Conservation (phyloP, 2,329 filamentous ascomycete genomes). For the Lachnellula cervina region DNA sequence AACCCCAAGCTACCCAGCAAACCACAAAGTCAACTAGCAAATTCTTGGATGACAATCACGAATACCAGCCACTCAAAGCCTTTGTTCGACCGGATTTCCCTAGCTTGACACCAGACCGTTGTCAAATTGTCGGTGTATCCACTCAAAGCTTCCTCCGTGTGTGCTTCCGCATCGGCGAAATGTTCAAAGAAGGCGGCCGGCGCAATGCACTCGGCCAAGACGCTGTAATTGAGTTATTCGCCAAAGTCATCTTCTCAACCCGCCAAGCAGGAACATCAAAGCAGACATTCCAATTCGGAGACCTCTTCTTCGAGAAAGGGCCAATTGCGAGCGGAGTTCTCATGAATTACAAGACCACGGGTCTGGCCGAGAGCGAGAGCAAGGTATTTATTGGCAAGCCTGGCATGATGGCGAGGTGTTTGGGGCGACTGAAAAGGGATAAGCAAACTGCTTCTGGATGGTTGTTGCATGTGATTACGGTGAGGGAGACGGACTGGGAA, state of each 20-base stretch:
- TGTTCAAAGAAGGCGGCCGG: slow-evolving; percentile 43
- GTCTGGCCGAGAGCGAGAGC: slow-evolving; percentile 43
- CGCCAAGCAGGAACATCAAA: slow-evolving; percentile 45
- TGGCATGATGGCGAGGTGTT: slow-evolving; percentile 41
- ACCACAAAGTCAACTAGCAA: neutral
- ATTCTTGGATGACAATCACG: slow-evolving; percentile 23
- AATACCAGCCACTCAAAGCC: slow-evolving; percentile 33
- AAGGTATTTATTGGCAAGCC: slow-evolving; percentile 36
- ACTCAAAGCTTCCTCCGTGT: slow-evolving; percentile 45
- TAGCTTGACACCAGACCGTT: slow-evolving; percentile 43
- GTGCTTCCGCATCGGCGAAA: slow-evolving; percentile 61
- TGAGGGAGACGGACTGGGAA: slow-evolving; percentile 49
- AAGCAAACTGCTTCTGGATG: slow-evolving; percentile 34
- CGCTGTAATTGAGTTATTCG: slow-evolving; percentile 60
- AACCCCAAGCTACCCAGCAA: neutral
- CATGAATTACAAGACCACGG: slow-evolving; percentile 41
- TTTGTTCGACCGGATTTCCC: slow-evolving; percentile 51
- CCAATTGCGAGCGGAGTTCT: slow-evolving; percentile 48
- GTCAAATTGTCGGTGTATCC: slow-evolving; percentile 48
- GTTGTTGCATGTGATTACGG: slow-evolving; percentile 41
- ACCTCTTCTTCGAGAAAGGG: slow-evolving; percentile 54
- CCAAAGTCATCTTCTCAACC: slow-evolving; percentile 52
- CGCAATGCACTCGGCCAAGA: slow-evolving; percentile 44
- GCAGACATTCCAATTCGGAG: slow-evolving; percentile 61
- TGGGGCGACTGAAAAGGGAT: slow-evolving; percentile 44